Evolutionary conservation across 2,329 filamentous ascomycete genomes (phyloP).

Genomic region (Hymenotorrendiella dingleyae): DNA sequence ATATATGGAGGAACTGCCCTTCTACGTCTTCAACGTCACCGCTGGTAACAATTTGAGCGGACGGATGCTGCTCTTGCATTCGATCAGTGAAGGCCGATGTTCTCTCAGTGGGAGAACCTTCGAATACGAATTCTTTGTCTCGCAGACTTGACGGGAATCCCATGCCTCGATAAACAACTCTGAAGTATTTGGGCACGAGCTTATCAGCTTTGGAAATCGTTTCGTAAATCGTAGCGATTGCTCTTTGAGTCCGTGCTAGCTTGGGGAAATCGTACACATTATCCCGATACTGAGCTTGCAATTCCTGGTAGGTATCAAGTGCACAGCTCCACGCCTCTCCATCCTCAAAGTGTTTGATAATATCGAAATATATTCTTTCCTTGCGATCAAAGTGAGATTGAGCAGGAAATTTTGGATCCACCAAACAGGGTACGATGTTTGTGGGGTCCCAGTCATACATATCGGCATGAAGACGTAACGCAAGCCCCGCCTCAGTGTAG

Average conservation of each 20-base stretch:
- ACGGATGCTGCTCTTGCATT: conserved; percentile 84
- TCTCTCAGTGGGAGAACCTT: conserved; percentile 71
- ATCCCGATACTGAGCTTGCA: conserved; percentile 84
- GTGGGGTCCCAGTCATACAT: conserved; percentile 85
- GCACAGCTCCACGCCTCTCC: conserved; percentile 92
- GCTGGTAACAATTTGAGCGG: conserved; percentile 71
- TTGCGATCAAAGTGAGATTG: conserved; percentile 90
- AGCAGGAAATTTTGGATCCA: conserved; percentile 70
- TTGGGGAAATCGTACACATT: conserved; percentile 90
- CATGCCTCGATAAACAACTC: conserved; percentile 81
- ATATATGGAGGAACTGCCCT: conserved; percentile 84
- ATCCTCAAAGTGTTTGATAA: conserved; percentile 92
- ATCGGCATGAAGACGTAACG: conserved; percentile 84
- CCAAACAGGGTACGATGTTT: conserved; percentile 56
- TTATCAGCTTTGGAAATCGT: conserved; percentile 76
- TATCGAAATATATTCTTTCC: conserved; percentile 85
- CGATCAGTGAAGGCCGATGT: conserved; percentile 80
- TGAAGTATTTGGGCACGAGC: conserved; percentile 79
- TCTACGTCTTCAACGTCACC: conserved; percentile 74
- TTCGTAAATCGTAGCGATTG: conserved; percentile 90
- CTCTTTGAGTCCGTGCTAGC: conserved; percentile 79
- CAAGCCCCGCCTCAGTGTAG: conserved; percentile 80
- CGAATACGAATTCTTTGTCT: conserved; percentile 90
- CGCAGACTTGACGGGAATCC: conserved; percentile 76
- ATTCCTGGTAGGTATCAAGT: conserved; percentile 80